Evolutionary conservation across 306 rosid species (phyloP).

Genomic region (Medicago truncatula): DNA sequence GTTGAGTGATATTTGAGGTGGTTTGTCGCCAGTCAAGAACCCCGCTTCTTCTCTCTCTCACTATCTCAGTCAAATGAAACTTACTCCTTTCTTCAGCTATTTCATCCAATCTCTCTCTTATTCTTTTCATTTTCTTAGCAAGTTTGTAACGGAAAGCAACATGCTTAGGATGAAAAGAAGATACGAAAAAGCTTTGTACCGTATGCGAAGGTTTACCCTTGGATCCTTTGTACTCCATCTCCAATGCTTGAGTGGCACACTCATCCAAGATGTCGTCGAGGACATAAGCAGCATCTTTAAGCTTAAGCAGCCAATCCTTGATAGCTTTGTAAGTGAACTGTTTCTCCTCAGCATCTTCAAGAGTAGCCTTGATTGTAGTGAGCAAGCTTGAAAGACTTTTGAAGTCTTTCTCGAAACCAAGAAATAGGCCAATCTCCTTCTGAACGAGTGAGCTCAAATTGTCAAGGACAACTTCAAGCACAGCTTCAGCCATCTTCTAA

Average conservation of each 20-base stretch:
- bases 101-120: neutral
- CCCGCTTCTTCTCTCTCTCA: neutral
- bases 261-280: too few relatives aligned
- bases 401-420: neutral
- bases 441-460: neutral
- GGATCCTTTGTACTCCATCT: too few relatives aligned
- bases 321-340: too few relatives aligned
- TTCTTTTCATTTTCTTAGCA: neutral
- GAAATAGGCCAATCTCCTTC: neutral
- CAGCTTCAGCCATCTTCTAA: neutral
- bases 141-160: neutral
- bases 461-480: neutral
- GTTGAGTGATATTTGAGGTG: too few relatives aligned
- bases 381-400: too few relatives aligned
- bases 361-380: too few relatives aligned
- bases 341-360: too few relatives aligned
- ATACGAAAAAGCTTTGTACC: neutral
- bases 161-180: neutral
- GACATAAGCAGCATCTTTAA: too few relatives aligned
- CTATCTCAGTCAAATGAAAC: neutral
- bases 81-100: constrained; percentile 19
- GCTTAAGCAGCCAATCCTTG: too few relatives aligned
- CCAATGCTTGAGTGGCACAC: neutral
- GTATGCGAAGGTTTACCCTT: too few relatives aligned
- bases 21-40: too few relatives aligned